Percentiles rank a stretch among this genome's conserved stretches.
Evolutionary conservation across 2,329 filamentous ascomycete species (phyloP).

Genomic region (Nemania sp.): DNA sequence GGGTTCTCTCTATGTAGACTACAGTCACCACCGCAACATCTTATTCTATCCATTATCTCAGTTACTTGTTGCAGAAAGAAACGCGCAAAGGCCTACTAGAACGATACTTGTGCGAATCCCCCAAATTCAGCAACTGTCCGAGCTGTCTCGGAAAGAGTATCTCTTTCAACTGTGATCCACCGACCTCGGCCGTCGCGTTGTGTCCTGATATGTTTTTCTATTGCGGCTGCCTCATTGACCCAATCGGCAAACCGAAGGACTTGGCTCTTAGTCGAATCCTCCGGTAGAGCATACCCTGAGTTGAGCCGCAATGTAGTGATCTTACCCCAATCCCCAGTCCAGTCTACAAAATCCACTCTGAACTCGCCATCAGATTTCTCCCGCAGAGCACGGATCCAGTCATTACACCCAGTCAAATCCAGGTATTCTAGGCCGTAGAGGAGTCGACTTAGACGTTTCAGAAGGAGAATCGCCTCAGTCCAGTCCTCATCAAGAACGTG

Average conservation of each 20-base stretch:
- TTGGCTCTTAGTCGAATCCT: constrained; percentile 42
- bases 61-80: too few relatives aligned
- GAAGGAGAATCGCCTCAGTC: constrained; percentile 59
- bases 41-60: too few relatives aligned
- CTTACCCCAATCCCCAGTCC: constrained; percentile 58
- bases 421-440: constrained; percentile 64
- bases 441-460: constrained; percentile 56
- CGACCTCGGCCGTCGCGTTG: constrained; percentile 53
- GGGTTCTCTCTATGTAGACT: too few relatives aligned
- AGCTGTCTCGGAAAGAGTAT: constrained; percentile 34
- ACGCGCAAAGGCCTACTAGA: not conserved
- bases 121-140: constrained; percentile 22
- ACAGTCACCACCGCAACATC: too few relatives aligned
- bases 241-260: constrained; percentile 42
- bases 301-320: constrained; percentile 50
- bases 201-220: constrained; percentile 53
- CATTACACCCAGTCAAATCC: constrained; percentile 61
- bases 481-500: constrained; percentile 62
- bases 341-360: constrained; percentile 50
- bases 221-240: constrained; percentile 43
- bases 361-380: constrained; percentile 47
- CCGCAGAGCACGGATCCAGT: constrained; percentile 57
- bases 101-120: not conserved
- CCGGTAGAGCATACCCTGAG: constrained; percentile 47
- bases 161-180: constrained; percentile 53